phyloP scores from a whole-genome alignment of 1,284 basidiomycete genomes.

The Austroboletus rostrupii region DNA sequence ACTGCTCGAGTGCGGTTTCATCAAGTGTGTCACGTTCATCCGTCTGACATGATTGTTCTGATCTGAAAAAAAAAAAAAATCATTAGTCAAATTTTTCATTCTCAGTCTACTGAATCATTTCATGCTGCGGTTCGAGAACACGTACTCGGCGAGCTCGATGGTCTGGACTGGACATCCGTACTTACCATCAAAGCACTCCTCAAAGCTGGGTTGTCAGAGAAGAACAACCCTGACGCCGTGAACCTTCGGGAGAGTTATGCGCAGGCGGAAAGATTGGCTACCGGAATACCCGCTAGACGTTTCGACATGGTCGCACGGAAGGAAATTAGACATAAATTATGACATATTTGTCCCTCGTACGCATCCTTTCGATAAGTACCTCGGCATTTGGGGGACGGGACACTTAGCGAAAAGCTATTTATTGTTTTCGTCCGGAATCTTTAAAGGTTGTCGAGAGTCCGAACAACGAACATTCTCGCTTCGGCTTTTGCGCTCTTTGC shows the following conservation, averaged over 20 bases:
- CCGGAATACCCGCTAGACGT: slow-evolving; percentile 49
- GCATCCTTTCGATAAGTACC: neutral
- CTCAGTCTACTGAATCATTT: slow-evolving; percentile 49
- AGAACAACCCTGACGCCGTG: slow-evolving; percentile 60
- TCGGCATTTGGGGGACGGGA: neutral
- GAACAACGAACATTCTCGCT: neutral
- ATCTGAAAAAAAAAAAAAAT: too few relatives aligned
- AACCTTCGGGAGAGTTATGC: slow-evolving; percentile 68
- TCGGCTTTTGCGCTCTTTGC: neutral
- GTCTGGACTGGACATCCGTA: slow-evolving; percentile 52
- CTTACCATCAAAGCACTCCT: slow-evolving; percentile 54
- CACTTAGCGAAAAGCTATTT: too few relatives aligned
- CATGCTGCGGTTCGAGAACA: slow-evolving; percentile 48
- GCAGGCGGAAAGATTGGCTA: slow-evolving; percentile 61
- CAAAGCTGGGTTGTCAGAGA: slow-evolving; percentile 53
- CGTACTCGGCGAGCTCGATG: slow-evolving; percentile 49
- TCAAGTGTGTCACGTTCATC: slow-evolving; percentile 46
- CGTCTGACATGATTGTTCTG: neutral
- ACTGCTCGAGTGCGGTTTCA: slow-evolving; percentile 55
- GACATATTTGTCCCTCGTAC: slow-evolving; percentile 4
- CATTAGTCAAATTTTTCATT: slow-evolving; percentile 56
- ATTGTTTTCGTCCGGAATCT: neutral
- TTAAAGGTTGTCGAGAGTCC: neutral
- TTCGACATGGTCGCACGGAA: slow-evolving; percentile 59
- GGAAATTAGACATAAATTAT: slow-evolving; percentile 64